A percentile compares a stretch with the other conserved stretches of the same genome.
Evolutionary conservation across 2,329 filamentous ascomycete species (phyloP).

Genomic region (Bipolaris oryzae): DNA sequence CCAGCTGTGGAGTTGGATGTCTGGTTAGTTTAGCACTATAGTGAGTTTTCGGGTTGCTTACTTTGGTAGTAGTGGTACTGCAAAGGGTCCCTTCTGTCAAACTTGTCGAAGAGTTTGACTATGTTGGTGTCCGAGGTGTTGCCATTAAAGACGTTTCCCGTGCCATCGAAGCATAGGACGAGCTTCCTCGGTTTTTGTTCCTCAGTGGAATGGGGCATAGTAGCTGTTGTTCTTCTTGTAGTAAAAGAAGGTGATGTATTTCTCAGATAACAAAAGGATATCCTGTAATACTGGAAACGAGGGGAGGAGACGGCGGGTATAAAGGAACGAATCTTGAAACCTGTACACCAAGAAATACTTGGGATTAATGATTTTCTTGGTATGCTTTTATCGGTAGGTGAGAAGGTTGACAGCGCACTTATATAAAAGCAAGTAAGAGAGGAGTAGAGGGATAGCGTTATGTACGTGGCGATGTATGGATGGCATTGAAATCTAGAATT

Average conservation of each 20-base stretch:
- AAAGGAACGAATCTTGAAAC: not conserved
- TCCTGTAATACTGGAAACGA: not conserved
- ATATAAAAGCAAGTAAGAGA: not conserved
- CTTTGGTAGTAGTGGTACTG: conserved; percentile 30
- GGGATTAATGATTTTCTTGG: too few species aligned
- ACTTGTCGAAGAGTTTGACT: conserved; percentile 26
- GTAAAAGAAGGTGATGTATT: not conserved
- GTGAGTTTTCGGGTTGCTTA: not conserved
- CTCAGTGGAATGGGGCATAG: not conserved
- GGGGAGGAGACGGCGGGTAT: not conserved
- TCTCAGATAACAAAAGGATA: not conserved
- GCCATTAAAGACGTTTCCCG: conserved; percentile 25
- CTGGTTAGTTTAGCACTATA: not conserved
- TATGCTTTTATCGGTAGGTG: too few species aligned
- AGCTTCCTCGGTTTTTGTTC: conserved; percentile 6
- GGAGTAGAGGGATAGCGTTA: not conserved
- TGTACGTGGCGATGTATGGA: not conserved
- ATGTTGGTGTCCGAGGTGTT: conserved; percentile 28
- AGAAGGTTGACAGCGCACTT: not conserved
- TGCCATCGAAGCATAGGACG: conserved; percentile 33
- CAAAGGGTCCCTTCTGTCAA: conserved; percentile 18
- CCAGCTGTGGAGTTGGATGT: conserved; percentile 12
- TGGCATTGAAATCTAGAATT: not conserved
- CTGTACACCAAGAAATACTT: too few species aligned
- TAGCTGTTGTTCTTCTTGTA: not conserved